phyloP scores from a whole-genome alignment of 1,139 yeast species.

The Suhomyces yuchorum region DNA sequence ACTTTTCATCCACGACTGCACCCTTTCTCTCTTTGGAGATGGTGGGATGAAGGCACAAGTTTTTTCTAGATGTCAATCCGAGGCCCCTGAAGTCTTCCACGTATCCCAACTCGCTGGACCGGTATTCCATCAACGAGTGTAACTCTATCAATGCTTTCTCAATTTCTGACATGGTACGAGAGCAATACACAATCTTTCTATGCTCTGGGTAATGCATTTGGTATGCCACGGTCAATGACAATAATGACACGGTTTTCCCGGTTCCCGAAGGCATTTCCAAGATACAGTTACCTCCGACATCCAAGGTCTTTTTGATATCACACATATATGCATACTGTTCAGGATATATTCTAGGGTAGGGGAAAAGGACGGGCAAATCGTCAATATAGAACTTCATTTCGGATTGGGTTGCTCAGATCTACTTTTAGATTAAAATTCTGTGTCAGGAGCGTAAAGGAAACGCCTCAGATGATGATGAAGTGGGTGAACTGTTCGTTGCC shows the following conservation, averaged over 20 bases:
- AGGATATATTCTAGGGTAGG: constrained; percentile 96
- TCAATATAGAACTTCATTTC: constrained; percentile 78
- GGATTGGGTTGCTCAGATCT: neutral
- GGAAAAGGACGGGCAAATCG: constrained; percentile 92
- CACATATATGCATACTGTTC: constrained; percentile 98
- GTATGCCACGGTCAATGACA: constrained; percentile 90
- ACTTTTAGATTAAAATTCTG: too few species aligned
- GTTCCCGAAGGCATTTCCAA: constrained; percentile 99
- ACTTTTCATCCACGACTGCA: constrained; percentile 91
- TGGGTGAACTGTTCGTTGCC: neutral
- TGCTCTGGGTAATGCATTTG: constrained; percentile 96
- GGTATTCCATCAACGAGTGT: constrained; percentile 81
- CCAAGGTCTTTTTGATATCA: constrained; percentile 88
- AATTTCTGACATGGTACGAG: constrained; percentile 99
- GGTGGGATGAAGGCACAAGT: constrained; percentile 86
- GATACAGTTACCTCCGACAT: constrained; percentile 97
- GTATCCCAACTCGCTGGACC: constrained; percentile 79
- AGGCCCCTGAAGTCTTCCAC: constrained; percentile 89
- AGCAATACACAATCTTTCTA: constrained; percentile 90
- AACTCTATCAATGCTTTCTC: constrained; percentile 97
- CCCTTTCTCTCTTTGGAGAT: constrained; percentile 91
- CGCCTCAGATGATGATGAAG: neutral
- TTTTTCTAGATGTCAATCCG: constrained; percentile 92
- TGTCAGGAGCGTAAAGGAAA: neutral
- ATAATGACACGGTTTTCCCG: constrained; percentile 90